These are phyloP conservation scores for Penicillium roqueforti DNA, from an alignment of 495 filamentous ascomycete genomes.

Conservation along the genomic window DNA sequence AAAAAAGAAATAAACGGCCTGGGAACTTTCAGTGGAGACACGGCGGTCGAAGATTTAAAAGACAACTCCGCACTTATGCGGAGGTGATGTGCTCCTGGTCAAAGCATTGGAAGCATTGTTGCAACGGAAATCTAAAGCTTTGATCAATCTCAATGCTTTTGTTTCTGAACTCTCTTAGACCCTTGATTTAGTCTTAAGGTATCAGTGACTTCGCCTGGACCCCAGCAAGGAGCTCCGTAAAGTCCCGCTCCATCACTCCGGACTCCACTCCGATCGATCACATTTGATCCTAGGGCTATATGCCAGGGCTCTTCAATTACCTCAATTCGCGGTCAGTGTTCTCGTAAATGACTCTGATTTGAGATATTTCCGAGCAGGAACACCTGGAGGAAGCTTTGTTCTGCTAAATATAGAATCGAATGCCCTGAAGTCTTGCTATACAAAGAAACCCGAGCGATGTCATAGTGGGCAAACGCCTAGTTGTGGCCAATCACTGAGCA, in stretches of 20 bases:
- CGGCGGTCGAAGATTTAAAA: conserved; percentile 8
- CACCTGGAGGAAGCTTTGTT: background rate
- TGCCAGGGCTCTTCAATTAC: background rate
- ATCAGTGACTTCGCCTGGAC: background rate
- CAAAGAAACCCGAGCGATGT: conserved; percentile 12
- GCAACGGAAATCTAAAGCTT: background rate
- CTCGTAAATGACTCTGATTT: background rate
- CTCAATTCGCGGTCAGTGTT: background rate
- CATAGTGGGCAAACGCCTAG: conserved; percentile 23
- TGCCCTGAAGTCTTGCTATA: background rate
- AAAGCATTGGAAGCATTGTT: background rate
- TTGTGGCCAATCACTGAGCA: conserved; percentile 21
- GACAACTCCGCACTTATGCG: conserved; percentile 20
- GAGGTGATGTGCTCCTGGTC: background rate
- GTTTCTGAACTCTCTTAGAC: background rate
- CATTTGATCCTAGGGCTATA: conserved; percentile 12
- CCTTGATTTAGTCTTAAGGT: background rate
- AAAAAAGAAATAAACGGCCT: conserved; percentile 13
- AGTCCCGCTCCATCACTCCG: conserved; percentile 23
- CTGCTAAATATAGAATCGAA: background rate
- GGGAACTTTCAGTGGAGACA: conserved; percentile 19
- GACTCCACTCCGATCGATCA: conserved; percentile 29
- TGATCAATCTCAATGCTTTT: background rate
- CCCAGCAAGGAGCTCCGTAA: conserved; percentile 22
- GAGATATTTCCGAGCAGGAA: background rate